Evolutionary conservation across 495 filamentous ascomycete species (phyloP).

Genomic region (Tuber melanosporum): DNA sequence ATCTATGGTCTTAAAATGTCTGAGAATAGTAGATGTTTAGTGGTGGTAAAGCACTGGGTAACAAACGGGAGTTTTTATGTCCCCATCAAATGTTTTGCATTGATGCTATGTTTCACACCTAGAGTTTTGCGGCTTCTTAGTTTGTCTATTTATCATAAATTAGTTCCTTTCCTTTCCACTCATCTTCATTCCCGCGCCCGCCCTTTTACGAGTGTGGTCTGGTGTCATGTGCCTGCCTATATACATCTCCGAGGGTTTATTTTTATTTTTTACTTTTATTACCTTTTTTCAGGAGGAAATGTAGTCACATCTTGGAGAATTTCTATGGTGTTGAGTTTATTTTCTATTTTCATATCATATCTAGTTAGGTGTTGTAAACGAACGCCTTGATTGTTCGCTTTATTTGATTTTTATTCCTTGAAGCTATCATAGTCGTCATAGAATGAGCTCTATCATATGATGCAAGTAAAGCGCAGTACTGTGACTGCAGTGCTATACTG

Average conservation of each 20-base stretch:
- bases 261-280: background rate
- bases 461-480: background rate
- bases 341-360: background rate
- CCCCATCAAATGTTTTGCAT: background rate
- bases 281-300: background rate
- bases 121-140: background rate
- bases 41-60: background rate
- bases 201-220: background rate
- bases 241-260: background rate
- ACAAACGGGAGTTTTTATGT: background rate
- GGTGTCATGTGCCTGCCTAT: background rate
- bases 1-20: background rate
- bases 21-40: background rate
- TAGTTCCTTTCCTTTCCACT: background rate
- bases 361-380: background rate
- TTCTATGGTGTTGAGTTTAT: background rate
- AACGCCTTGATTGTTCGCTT: background rate
- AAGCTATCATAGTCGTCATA: background rate
- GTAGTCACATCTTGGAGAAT: background rate
- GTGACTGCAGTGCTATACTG: background rate
- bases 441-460: background rate
- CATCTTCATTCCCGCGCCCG: background rate
- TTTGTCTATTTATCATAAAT: background rate
- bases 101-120: background rate
- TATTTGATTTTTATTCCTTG: background rate